A percentile compares a stretch with the other conserved stretches of the same genome.
phyloP scores from a whole-genome alignment of 805 yeast species.

The Blastobotrys terrestris region DNA sequence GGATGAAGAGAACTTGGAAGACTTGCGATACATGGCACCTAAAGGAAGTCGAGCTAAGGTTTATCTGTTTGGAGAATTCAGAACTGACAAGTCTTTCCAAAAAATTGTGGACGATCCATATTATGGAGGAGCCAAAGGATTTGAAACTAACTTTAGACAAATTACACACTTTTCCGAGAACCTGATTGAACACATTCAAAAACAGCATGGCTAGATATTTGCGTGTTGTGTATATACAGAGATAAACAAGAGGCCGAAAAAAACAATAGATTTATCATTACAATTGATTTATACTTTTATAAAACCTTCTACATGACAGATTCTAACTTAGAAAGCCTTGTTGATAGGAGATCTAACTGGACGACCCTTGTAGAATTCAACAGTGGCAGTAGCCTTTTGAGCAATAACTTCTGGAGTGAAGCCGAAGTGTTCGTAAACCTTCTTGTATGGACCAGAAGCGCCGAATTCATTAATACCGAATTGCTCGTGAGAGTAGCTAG shows the following conservation, averaged over 20 bases:
- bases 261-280: not conserved
- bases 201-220: not conserved
- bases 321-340: conserved; percentile 48
- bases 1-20: conserved; percentile 44
- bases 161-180: conserved; percentile 67
- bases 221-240: too few species aligned
- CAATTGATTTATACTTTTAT: not conserved
- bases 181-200: conserved; percentile 37
- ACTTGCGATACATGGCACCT: conserved; percentile 40
- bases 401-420: conserved; percentile 94
- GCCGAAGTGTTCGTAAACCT: conserved; percentile 76
- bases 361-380: conserved; percentile 77
- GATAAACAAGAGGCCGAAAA: too few species aligned
- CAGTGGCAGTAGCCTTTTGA: conserved; percentile 71
- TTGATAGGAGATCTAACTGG: conserved; percentile 67
- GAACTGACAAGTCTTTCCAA: conserved; percentile 43
- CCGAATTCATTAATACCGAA: conserved; percentile 95
- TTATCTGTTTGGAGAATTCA: conserved; percentile 74
- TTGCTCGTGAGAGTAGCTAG: conserved; percentile 91
- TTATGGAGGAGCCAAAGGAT: conserved; percentile 82
- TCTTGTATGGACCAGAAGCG: conserved; percentile 85
- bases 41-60: conserved; percentile 27
- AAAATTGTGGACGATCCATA: conserved; percentile 83
- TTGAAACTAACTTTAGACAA: conserved; percentile 73
- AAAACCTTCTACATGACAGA: not conserved